Base-by-base conservation (phyloP, 345 rosid species). In the Hypericum perforatum region DNA sequence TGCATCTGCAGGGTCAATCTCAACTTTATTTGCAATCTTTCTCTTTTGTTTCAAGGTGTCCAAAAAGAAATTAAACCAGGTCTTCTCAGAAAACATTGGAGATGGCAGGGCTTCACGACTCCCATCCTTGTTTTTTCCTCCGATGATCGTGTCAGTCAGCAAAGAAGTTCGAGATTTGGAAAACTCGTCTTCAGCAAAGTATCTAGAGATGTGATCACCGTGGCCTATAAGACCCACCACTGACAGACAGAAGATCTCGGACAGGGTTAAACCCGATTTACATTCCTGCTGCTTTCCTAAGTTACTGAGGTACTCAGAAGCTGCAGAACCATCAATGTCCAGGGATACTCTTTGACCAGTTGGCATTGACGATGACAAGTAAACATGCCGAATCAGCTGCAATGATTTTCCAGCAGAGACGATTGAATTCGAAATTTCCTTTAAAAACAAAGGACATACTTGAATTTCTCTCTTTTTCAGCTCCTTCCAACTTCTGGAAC, bases 401-500 rank as follows among this genome's bases (percentile, higher is more conserved):
- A 86, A 70, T 32, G 99, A 94, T 73, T 94, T 94, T 58, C 99
- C 99, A 29, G 95, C 99, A 62, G 95, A 86, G 64, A 94, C 77
- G 72, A 89, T 79, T 39, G 97, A 80, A 62, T 76, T 78, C 53
- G 81, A 78, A 45, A 75, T 76, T 76, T 80, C 90, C 77, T 75
- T 82, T 11, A 94, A 60, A 74, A 86, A 86, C 58, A 77, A 58
- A 59, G 99, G 99, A 58, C 85, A 92, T 45, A 66, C 49, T 51
- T 70, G 69, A 73, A 59, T 57, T 39, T 67, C 85, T 54, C 64
- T 60, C 14, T 43, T 61, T 16, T 60, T 82, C 58, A 58, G 74
- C 45, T 77, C 94, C 66, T 84, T 80, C 46, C 74, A 82, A 73
- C 72, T 82, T 50, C 54, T 64, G 54, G 77, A 66, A 62, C 58